Conservation (phyloP, 1,284 basidiomycete species). For the Heliocybe sulcata region DNA sequence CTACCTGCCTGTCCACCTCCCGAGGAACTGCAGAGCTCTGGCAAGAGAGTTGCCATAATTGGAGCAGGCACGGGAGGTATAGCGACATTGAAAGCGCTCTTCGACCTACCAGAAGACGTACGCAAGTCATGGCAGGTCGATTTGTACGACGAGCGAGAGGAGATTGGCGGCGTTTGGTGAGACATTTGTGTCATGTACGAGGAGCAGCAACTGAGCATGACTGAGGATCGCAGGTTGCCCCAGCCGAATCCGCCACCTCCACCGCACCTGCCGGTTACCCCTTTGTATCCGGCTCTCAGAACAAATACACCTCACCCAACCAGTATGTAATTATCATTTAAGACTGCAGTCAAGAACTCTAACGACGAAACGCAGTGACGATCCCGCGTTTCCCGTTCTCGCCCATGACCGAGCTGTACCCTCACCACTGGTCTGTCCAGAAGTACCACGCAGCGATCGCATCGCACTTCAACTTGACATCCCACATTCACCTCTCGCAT, state of each 20-base stretch:
- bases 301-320: conserved; percentile 47
- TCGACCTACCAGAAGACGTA: conserved; percentile 35
- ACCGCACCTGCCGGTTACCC: conserved; percentile 43
- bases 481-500: conserved; percentile 36
- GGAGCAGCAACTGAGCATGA: no score
- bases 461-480: conserved; percentile 30
- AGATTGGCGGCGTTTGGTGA: conserved; percentile 41
- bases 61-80: conserved; percentile 49
- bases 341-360: not conserved
- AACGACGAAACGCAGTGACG: conserved; percentile 27
- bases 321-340: conserved; percentile 11
- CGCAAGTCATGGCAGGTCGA: conserved; percentile 35
- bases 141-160: conserved; percentile 32
- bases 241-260: conserved; percentile 20
- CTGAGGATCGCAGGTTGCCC: conserved; percentile 25
- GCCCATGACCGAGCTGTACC: conserved; percentile 40
- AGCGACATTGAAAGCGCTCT: conserved; percentile 39
- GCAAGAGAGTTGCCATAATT: conserved; percentile 44
- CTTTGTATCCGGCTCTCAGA: conserved; percentile 44
- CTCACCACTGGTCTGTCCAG: conserved; percentile 37
- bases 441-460: conserved; percentile 37
- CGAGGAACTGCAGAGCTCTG: no score
- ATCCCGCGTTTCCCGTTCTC: conserved; percentile 45
- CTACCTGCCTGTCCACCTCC: no score
- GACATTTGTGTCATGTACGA: no score